Conservation (phyloP, 257 asterid species). For the Galeopsis tetrahit region DNA sequence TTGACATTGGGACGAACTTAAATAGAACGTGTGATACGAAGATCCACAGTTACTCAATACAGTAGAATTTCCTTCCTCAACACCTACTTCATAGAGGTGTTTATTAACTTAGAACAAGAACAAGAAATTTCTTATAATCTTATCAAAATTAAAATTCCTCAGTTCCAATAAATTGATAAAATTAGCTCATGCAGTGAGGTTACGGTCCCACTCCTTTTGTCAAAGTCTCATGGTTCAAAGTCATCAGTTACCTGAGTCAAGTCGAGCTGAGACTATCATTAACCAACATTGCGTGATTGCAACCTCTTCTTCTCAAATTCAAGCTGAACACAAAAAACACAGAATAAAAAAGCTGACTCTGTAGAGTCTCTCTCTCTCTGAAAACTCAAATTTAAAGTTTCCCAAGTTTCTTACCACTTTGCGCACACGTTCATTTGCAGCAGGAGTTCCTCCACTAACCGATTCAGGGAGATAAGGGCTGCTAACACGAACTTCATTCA, state of each 20-base stretch:
- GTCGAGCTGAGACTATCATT: constrained; percentile 23
- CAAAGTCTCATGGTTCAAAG: constrained; percentile 21
- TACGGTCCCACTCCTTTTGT: constrained; percentile 4
- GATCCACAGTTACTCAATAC: neutral
- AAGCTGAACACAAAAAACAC: constrained; percentile 46
- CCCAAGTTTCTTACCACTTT: constrained; percentile 74
- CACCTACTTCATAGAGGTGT: neutral
- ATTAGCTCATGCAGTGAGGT: constrained; percentile 19
- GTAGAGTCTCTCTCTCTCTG: neutral
- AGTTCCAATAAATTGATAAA: constrained; percentile 18
- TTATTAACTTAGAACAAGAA: constrained; percentile 8
- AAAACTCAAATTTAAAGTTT: neutral
- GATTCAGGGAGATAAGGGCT: constrained; percentile 95
- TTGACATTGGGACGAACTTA: neutral
- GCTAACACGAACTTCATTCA: constrained; percentile 96
- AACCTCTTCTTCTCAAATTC: constrained; percentile 70
- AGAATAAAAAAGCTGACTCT: constrained; percentile 9
- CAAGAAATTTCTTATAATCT: constrained; percentile 19
- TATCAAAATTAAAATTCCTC: constrained; percentile 23
- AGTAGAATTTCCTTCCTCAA: neutral
- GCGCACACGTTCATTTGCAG: constrained; percentile 95
- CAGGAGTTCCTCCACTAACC: constrained; percentile 86
- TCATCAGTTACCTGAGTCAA: constrained; percentile 8
- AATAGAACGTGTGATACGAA: neutral
- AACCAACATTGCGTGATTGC: constrained; percentile 49